These are phyloP conservation scores for Arachis hypogaea DNA, from an alignment of 306 rosid genomes.

Conservation along the genomic window DNA sequence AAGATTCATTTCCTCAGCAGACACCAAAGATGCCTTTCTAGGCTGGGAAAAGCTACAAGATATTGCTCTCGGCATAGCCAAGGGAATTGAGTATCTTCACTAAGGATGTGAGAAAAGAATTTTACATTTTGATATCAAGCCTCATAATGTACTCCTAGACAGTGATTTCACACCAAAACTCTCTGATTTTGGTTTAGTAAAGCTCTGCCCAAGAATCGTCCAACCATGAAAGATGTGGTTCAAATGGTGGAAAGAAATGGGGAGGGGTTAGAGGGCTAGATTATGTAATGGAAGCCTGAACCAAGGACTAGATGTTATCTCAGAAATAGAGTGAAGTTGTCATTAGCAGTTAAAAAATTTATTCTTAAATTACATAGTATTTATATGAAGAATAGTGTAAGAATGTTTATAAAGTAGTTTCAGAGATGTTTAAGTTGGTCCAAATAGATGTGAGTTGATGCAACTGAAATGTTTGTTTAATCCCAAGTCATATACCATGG, in stretches of 20 bases:
- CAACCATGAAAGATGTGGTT: constrained; percentile 43
- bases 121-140: constrained; percentile 44
- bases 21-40: constrained; percentile 23
- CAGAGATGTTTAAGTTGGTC: background rate
- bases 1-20: constrained; percentile 37
- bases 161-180: constrained; percentile 27
- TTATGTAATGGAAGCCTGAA: background rate
- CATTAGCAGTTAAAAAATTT: background rate
- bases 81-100: constrained; percentile 46
- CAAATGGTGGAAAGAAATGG: constrained; percentile 41
- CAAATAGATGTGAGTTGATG: background rate
- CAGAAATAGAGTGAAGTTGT: constrained; percentile 36
- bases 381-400: background rate
- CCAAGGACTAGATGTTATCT: constrained; percentile 20
- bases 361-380: too few species aligned
- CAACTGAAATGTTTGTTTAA: too few species aligned
- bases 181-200: constrained; percentile 37
- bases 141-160: constrained; percentile 24
- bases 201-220: constrained; percentile 39
- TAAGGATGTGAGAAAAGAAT: constrained; percentile 45
- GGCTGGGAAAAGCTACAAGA: constrained; percentile 40
- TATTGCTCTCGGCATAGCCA: constrained; percentile 42
- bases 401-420: background rate
- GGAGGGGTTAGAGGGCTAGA: constrained; percentile 17
- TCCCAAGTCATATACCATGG: too few species aligned